These are phyloP conservation scores for Trichodelitschia bisporula DNA, from an alignment of 495 filamentous ascomycete genomes.

Conservation along the genomic window DNA sequence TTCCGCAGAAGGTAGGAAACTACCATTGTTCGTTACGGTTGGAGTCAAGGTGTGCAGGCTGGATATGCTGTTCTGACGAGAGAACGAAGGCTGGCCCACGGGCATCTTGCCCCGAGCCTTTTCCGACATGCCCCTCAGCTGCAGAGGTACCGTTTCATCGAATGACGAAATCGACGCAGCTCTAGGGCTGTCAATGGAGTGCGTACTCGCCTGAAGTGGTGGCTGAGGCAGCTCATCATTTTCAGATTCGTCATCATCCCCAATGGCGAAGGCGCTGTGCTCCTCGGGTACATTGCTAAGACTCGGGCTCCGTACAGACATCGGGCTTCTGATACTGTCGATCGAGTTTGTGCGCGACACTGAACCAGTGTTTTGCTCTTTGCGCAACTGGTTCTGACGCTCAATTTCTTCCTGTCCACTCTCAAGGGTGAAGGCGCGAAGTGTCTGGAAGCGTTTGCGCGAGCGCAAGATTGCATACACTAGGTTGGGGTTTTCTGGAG, in stretches of 20 bases:
- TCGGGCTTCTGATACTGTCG: constrained; percentile 47
- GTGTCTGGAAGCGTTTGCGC: constrained; percentile 61
- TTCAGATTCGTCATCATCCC: constrained; percentile 72
- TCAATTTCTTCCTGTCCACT: constrained; percentile 86
- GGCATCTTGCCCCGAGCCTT: constrained; percentile 95
- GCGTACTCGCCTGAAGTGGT: constrained; percentile 25
- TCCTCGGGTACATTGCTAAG: constrained; percentile 66
- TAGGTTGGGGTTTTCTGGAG: constrained; percentile 41
- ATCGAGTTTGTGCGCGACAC: constrained; percentile 33
- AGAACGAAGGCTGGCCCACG: constrained; percentile 60
- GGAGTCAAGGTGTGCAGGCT: constrained; percentile 43
- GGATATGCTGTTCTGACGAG: constrained; percentile 74
- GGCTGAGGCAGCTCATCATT: constrained; percentile 28
- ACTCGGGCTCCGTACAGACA: constrained; percentile 30
- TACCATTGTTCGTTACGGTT: constrained; percentile 23
- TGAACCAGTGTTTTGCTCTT: constrained; percentile 27
- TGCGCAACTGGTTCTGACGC: constrained; percentile 44
- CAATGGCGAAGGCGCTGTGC: constrained; percentile 59
- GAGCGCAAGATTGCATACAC: constrained; percentile 61
- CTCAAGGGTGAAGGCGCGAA: constrained; percentile 85
- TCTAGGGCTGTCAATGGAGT: constrained; percentile 40
- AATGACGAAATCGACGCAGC: constrained; percentile 47
- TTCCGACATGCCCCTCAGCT: constrained; percentile 91
- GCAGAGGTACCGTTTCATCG: constrained; percentile 67
- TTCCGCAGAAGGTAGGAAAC: constrained; percentile 52